phyloP scores from a whole-genome alignment of 2,329 filamentous ascomycete genomes.

The Paecilomyces fulvus region DNA sequence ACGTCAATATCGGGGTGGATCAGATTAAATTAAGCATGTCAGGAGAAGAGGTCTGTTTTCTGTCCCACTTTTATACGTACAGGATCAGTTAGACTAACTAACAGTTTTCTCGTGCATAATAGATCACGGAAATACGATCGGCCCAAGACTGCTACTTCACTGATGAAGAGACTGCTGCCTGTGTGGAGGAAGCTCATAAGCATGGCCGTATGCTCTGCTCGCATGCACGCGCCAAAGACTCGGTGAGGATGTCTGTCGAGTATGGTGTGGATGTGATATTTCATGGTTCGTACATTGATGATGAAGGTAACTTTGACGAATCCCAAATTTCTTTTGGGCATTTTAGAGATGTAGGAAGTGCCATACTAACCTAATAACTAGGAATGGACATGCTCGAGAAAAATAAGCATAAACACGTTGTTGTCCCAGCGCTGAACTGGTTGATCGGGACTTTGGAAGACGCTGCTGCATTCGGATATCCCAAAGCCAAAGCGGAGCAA shows the following conservation, averaged over 20 bases:
- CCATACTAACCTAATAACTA: conserved; percentile 20
- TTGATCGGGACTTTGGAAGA: conserved; percentile 32
- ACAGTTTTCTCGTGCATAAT: neutral
- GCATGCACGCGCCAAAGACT: conserved; percentile 38
- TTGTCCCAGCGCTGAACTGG: conserved; percentile 40
- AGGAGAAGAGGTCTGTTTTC: conserved; percentile 24
- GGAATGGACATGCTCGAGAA: conserved; percentile 29
- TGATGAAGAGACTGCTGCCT: conserved; percentile 39
- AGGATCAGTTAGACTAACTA: neutral
- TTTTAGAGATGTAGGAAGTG: conserved; percentile 17
- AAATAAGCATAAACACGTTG: conserved; percentile 31
- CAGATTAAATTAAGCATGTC: conserved; percentile 40
- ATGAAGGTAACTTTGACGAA: conserved; percentile 15
- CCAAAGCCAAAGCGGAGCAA: conserved; percentile 34
- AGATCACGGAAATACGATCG: conserved; percentile 22
- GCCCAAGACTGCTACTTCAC: conserved; percentile 41
- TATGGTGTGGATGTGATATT: conserved; percentile 43
- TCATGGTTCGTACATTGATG: conserved; percentile 40
- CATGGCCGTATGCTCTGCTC: conserved; percentile 30
- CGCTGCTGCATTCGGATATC: conserved; percentile 34
- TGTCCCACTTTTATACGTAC: conserved; percentile 9
- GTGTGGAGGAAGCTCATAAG: conserved; percentile 40
- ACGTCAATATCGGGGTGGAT: conserved; percentile 33
- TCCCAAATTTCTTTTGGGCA: neutral
- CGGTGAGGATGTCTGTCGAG: conserved; percentile 36